Base-by-base conservation (phyloP, 371 early-diverging fungal genomes). In the Mucor velutinosus region DNA sequence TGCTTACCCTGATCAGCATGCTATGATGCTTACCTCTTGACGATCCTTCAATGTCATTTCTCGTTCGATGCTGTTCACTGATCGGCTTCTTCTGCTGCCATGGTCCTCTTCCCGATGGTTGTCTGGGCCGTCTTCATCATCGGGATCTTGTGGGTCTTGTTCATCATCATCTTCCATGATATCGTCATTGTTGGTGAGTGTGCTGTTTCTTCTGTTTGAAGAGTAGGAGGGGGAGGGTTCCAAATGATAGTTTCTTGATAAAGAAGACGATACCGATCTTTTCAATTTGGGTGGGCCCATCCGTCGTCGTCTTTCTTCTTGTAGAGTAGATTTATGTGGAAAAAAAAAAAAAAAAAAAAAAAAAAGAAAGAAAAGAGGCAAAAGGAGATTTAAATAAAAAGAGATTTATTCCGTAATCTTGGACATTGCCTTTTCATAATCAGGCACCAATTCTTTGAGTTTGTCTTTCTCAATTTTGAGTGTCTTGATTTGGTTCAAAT, bases 1-100 rank as follows among this genome's bases (percentile, higher is more conserved):
- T 45, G n/a, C n/a, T 19, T 45, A 15, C 8, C 7, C 8, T 21
- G 21, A 21, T 47, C 7, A 33, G 3, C 33, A 33, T 21, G 21
- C 41, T 17, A 12, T 14, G 17, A 6, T 19, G 15, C 27, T 67
- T 76, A 85, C 87, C 63, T 90, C 90, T 71, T 90, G 90, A 59
- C 87, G 67, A 71, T 90, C 90, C 49, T 90, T 90, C 17, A 91
- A 74, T 1, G 89, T 89, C 79, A 86, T 76, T 68, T 88, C 89
- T 58, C 72, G 67, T 32, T 87, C 84, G 15, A 71, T 70, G 51
- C 70, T 72, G 56, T 72, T 30, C 21, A 70, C 64, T 17, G 74
- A 74, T 11, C 23, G 53, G 4, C 66, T 78, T 19, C 83, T 84
- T 51, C 19, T 14, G 49, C 32, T 23, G 6, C 30, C 37, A 35